Percentiles rank a stretch among this genome's conserved stretches.
phyloP scores from a whole-genome alignment of 441 rosid species.

The Arabidopsis lyrata region DNA sequence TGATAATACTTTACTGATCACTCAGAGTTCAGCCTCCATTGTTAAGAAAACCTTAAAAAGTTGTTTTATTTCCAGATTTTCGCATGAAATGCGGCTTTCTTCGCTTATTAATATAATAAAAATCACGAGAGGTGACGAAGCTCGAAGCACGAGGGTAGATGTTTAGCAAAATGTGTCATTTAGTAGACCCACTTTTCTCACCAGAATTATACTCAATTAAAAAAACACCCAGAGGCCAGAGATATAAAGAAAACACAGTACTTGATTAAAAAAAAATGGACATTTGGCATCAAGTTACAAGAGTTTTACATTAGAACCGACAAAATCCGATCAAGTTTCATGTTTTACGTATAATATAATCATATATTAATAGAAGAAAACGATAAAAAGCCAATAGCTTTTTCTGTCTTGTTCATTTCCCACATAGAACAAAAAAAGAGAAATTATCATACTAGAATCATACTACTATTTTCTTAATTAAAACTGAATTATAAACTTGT shows the following conservation, averaged over 20 bases:
- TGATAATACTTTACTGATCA: conserved; percentile 19
- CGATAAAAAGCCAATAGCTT: neutral
- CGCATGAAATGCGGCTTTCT: conserved; percentile 30
- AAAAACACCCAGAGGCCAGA: conserved; percentile 21
- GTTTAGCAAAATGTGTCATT: conserved; percentile 40
- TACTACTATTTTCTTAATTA: neutral
- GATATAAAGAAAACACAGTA: neutral
- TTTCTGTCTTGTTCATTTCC: conserved; percentile 25
- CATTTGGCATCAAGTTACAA: conserved; percentile 37
- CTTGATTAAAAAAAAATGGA: conserved; percentile 20
- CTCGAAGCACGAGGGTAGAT: conserved; percentile 48
- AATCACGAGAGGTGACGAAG: conserved; percentile 42
- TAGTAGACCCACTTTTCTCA: conserved; percentile 43
- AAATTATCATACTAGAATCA: neutral
- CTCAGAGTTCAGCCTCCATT: conserved; percentile 30
- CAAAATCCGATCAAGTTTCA: conserved; percentile 30
- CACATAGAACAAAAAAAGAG: neutral
- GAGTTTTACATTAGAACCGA: conserved; percentile 29
- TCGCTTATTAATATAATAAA: conserved; percentile 27
- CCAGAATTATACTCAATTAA: conserved; percentile 11
- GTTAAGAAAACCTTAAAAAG: conserved; percentile 13
- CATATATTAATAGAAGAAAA: neutral
- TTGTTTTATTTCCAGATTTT: conserved; percentile 1
- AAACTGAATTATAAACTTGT: neutral
- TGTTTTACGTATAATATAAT: conserved; percentile 23